Evolutionary conservation across 805 yeast genomes (phyloP), one percentile per base, ranked within the genome.

Genomic region (Hanseniaspora jakobsenii): DNA sequence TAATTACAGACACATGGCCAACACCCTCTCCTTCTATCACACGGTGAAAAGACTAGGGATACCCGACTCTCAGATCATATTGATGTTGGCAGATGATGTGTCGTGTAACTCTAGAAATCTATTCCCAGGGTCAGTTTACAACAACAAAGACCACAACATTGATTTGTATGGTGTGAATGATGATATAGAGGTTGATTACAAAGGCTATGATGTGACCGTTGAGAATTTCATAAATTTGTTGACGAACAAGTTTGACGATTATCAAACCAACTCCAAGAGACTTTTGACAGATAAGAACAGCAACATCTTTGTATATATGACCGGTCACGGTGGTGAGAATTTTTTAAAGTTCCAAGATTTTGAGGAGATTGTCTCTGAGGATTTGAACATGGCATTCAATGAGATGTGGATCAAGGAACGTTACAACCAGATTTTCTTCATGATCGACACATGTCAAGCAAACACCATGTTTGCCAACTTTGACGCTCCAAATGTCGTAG

Each of bases 361-460:
- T 9, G 98, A 91, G 60, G 98, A 91, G 56, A 86, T 91, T 47
- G 86, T 95, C 2, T 78, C 95, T 8, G 80, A 84, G 65, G 99
- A 91, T 62, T 73, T 91, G 49, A 97, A 98, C 1, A 95, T 91
- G 63, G 97, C 97, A 2, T 84, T 91, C 64, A 93, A 76, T 42
- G 96, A 91, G 60, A 91, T 91, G 98, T 76, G 84, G 65, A 95
- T 89, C 59, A 87, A 87, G 73, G 81, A 82, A 53, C 71, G 98
- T 46, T 91, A 91, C 66, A 86, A 87, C 54, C 97, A 91, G 66
- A 82, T 91, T 27, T 77, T 91, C 57, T 91, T 91, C 64, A 91
- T 91, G 97, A 81, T 91, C 51, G 99, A 91, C 61, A 91, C 99
- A 0, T 91, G 99, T 58, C 98, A 91, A 66, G 98, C 98, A 21